Evolutionary conservation across 1,284 basidiomycete species (phyloP).

Genomic region (Meira miltonrushii): DNA sequence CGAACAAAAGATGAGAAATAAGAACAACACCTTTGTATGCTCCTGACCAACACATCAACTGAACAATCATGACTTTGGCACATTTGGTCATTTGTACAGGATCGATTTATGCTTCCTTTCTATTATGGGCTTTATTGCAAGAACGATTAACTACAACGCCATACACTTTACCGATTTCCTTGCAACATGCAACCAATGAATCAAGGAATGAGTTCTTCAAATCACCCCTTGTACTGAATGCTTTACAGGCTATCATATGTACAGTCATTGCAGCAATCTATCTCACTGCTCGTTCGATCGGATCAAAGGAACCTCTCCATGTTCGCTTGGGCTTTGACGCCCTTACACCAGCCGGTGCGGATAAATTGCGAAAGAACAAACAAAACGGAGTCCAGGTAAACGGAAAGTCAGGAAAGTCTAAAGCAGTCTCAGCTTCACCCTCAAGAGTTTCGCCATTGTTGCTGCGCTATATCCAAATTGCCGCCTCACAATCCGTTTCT

Average conservation of each 20-base stretch:
- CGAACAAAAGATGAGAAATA: no score
- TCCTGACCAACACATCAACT: neutral
- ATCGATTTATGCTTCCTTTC: conserved; percentile 48
- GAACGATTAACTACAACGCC: conserved; percentile 49
- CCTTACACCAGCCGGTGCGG: conserved; percentile 27
- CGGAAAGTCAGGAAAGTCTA: neutral
- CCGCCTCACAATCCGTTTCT: conserved; percentile 80
- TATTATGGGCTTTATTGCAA: conserved; percentile 50
- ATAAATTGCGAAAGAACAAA: conserved; percentile 6
- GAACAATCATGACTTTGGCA: conserved; percentile 13
- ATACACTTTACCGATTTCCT: conserved; percentile 24
- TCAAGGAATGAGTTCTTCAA: conserved; percentile 60
- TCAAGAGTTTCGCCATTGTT: conserved; percentile 62
- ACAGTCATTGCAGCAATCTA: conserved; percentile 73
- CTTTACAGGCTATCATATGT: conserved; percentile 76
- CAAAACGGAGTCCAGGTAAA: conserved; percentile 11
- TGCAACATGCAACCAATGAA: conserved; percentile 25
- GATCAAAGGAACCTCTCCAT: conserved; percentile 10
- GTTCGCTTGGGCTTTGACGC: conserved; percentile 38
- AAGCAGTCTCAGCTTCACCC: conserved; percentile 3
- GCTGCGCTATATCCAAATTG: conserved; percentile 43
- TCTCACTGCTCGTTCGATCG: conserved; percentile 58
- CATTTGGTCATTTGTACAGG: conserved; percentile 41
- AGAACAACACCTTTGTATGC: no score
- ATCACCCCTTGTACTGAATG: conserved; percentile 80